A percentile compares a stretch with the other conserved stretches of the same genome.
phyloP scores from a whole-genome alignment of 306 rosid species.

The Senna tora region DNA sequence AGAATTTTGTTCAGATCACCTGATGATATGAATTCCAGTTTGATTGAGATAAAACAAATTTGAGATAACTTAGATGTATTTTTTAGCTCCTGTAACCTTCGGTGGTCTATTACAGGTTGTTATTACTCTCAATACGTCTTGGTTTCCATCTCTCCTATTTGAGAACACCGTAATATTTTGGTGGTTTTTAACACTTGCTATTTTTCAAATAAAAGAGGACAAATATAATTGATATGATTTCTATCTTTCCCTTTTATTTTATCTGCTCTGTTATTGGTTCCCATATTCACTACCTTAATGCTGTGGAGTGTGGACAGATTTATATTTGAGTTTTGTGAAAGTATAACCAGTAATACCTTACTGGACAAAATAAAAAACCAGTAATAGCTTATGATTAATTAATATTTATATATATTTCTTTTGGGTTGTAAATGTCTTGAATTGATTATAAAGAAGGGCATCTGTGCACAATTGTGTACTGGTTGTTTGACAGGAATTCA shows the following conservation, averaged over 20 bases:
- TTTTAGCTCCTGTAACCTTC: slow-evolving; percentile 17
- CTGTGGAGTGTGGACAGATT: slow-evolving; percentile 12
- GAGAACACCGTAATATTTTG: slow-evolving; percentile 14
- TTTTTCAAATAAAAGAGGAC: neutral
- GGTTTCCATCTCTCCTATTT: slow-evolving; percentile 35
- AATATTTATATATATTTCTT: neutral
- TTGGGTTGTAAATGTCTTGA: neutral
- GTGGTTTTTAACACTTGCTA: neutral
- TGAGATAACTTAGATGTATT: slow-evolving; percentile 20
- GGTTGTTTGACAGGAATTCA: slow-evolving; percentile 53
- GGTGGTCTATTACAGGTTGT: slow-evolving; percentile 33
- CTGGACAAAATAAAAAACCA: too few species aligned
- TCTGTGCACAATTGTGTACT: slow-evolving; percentile 44
- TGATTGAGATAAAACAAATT: slow-evolving; percentile 21
- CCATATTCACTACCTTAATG: neutral
- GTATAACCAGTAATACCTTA: slow-evolving; percentile 22
- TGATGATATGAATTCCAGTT: slow-evolving; percentile 19
- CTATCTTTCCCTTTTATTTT: neutral
- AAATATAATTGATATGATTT: slow-evolving; percentile 33
- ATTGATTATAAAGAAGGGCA: slow-evolving; percentile 21
- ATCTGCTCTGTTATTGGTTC: slow-evolving; percentile 33
- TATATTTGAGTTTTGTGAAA: slow-evolving; percentile 20
- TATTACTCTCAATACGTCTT: neutral
- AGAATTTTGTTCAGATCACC: slow-evolving; percentile 19
- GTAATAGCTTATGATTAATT: slow-evolving; percentile 16